These are phyloP conservation scores for Peterozyma xylosa DNA, from an alignment of 805 yeast species.

Conservation along the genomic window DNA sequence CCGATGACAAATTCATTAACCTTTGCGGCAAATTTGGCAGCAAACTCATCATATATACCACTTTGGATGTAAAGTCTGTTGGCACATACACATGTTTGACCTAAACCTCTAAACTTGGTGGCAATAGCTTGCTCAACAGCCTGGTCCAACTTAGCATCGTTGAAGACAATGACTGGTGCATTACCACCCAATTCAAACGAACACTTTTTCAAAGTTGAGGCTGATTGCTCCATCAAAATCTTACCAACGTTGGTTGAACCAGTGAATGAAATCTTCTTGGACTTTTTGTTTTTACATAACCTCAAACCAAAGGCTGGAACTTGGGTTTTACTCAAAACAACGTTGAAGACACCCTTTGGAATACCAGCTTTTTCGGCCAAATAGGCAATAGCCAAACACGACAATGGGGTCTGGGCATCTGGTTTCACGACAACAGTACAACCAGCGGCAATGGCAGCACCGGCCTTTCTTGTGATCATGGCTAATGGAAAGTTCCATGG, in stretches of 20 bases:
- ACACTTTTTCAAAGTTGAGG: constrained; percentile 58
- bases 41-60: constrained; percentile 55
- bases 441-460: constrained; percentile 76
- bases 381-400: constrained; percentile 61
- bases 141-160: constrained; percentile 59
- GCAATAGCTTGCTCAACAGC: constrained; percentile 64
- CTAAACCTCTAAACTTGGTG: constrained; percentile 67
- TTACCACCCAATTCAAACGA: constrained; percentile 77
- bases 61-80: constrained; percentile 64
- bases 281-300: constrained; percentile 45
- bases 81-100: constrained; percentile 81
- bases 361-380: constrained; percentile 62
- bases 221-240: constrained; percentile 52
- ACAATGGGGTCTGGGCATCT: constrained; percentile 67
- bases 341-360: constrained; percentile 62
- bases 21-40: constrained; percentile 36
- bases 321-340: constrained; percentile 41
- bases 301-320: constrained; percentile 45
- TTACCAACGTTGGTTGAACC: constrained; percentile 75
- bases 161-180: constrained; percentile 71
- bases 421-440: constrained; percentile 75
- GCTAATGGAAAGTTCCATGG: constrained; percentile 86
- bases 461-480: constrained; percentile 68
- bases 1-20: constrained; percentile 46
- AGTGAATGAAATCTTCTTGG: constrained; percentile 67